phyloP scores from a whole-genome alignment of 1,139 yeast genomes.

The Pichia sp. region DNA sequence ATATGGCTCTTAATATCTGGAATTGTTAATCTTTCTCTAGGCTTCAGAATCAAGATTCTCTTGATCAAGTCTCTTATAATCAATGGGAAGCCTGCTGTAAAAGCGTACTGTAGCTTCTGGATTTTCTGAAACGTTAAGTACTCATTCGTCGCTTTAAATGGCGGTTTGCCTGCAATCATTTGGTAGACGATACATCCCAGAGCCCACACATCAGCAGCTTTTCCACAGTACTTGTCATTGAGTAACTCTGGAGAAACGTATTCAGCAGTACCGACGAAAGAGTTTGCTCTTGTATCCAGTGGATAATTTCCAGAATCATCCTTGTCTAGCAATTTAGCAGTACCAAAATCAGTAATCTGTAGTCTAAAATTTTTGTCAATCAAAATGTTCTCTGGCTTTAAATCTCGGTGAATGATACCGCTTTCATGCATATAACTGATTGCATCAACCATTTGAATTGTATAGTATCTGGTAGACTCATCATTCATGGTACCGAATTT shows the following conservation, averaged over 20 bases:
- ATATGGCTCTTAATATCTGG: conserved; percentile 62
- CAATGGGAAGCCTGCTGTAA: conserved; percentile 71
- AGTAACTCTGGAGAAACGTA: conserved; percentile 92
- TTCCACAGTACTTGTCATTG: conserved; percentile 76
- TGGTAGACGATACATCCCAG: conserved; percentile 91
- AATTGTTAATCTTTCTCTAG: conserved; percentile 58
- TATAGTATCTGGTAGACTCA: conserved; percentile 41
- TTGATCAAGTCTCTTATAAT: conserved; percentile 68
- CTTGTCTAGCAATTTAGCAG: conserved; percentile 69
- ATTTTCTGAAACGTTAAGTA: conserved; percentile 92
- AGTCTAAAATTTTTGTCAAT: conserved; percentile 75
- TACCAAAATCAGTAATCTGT: conserved; percentile 96
- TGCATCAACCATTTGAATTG: conserved; percentile 80
- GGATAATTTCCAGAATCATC: conserved; percentile 44
- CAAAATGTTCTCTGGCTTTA: conserved; percentile 89
- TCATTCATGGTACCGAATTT: conserved; percentile 52
- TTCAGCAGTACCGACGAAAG: conserved; percentile 70
- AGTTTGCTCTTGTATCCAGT: conserved; percentile 62
- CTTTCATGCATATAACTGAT: conserved; percentile 71
- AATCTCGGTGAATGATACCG: conserved; percentile 90
- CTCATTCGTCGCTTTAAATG: conserved; percentile 94
- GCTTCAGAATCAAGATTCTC: conserved; percentile 54
- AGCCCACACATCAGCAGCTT: conserved; percentile 93
- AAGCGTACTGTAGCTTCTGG: conserved; percentile 73
- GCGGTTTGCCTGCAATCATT: conserved; percentile 91